Conservation (phyloP, 805 yeast genomes). For the Kodamaea nitidulidarum region DNA sequence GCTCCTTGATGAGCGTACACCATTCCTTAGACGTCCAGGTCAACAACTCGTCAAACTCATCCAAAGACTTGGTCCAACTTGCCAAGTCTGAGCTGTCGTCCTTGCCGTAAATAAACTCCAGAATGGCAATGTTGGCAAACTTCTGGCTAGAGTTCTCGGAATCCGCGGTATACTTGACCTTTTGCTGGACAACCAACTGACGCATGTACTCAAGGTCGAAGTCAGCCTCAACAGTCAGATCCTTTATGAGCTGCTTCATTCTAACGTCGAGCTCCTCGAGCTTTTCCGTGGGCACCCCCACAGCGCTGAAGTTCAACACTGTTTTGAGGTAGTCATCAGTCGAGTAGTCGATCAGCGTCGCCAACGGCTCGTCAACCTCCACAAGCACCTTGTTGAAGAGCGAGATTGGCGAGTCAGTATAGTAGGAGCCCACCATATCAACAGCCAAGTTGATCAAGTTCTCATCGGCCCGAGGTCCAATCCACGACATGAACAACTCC, state of each 20-base stretch:
- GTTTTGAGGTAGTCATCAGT: constrained; percentile 71
- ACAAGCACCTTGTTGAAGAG: constrained; percentile 66
- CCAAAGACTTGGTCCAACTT: constrained; percentile 49
- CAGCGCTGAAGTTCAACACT: constrained; percentile 52
- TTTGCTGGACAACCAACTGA: constrained; percentile 64
- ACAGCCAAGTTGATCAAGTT: constrained; percentile 59
- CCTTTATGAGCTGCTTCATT: constrained; percentile 47
- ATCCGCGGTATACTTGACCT: constrained; percentile 54
- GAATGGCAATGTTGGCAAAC: constrained; percentile 63
- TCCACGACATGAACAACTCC: constrained; percentile 69
- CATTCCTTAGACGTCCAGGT: constrained; percentile 68
- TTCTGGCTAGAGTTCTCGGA: constrained; percentile 61
- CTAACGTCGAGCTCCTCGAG: constrained; percentile 51
- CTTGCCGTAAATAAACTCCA: constrained; percentile 78
- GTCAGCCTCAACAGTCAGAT: constrained; percentile 45
- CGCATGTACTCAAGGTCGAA: constrained; percentile 64
- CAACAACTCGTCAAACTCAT: constrained; percentile 55
- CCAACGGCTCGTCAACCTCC: constrained; percentile 77
- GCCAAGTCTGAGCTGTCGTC: constrained; percentile 54
- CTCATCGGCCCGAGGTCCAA: constrained; percentile 66
- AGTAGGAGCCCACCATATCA: constrained; percentile 65
- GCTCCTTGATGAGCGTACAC: constrained; percentile 50
- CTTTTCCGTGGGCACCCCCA: constrained; percentile 72
- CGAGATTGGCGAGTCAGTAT: constrained; percentile 75
- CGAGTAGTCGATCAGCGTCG: constrained; percentile 63